Evolutionary conservation across 1,139 yeast genomes (phyloP).

Genomic region (Geotrichum siamense): DNA sequence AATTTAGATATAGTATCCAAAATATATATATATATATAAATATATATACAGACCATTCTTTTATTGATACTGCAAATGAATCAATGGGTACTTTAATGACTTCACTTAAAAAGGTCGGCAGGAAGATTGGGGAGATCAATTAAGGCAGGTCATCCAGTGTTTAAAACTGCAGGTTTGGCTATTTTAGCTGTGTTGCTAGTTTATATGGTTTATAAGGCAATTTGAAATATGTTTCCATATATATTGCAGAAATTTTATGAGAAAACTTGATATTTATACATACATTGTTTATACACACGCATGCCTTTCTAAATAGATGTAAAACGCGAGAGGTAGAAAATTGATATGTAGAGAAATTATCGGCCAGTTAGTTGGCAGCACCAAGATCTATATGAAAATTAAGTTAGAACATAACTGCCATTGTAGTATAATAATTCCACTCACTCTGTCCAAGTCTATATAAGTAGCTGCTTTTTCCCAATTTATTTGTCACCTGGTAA

Average conservation of each 20-base stretch:
- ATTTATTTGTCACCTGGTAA: constrained; percentile 82
- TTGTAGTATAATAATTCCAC: not conserved
- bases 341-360: not conserved
- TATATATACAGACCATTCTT: constrained; percentile 46
- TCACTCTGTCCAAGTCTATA: constrained; percentile 73
- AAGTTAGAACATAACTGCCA: constrained; percentile 1
- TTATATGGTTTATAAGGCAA: constrained; percentile 45
- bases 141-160: constrained; percentile 49
- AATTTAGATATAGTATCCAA: too few species aligned
- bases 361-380: constrained; percentile 14
- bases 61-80: constrained; percentile 44
- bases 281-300: not conserved
- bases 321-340: not conserved
- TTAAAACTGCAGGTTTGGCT: constrained; percentile 53
- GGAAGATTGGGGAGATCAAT: constrained; percentile 56
- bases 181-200: constrained; percentile 55
- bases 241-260: too few species aligned
- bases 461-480: constrained; percentile 95
- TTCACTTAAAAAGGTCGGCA: constrained; percentile 58
- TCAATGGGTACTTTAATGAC: constrained; percentile 53
- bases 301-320: not conserved
- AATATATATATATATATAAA: too few species aligned
- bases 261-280: not conserved
- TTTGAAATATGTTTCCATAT: not conserved
- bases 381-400: constrained; percentile 13